These are phyloP conservation scores for Suillus luteus DNA, from an alignment of 768 basidiomycete genomes.

Conservation along the genomic window DNA sequence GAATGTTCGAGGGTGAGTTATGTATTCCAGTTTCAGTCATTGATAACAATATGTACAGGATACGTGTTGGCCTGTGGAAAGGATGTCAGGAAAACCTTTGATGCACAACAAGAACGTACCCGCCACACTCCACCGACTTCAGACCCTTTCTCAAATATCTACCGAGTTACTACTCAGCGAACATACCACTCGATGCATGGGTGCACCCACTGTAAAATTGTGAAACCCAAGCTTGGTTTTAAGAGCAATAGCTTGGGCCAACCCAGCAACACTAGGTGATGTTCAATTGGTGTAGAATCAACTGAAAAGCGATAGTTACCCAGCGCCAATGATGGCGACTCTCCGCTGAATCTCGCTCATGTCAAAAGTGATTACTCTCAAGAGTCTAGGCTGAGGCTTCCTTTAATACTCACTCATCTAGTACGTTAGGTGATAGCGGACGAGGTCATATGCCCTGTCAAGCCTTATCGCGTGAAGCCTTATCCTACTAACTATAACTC, in stretches of 20 bases:
- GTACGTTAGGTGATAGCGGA: neutral
- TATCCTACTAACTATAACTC: neutral
- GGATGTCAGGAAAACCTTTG: neutral
- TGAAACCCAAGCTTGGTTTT: neutral
- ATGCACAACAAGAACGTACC: slow-evolving; percentile 33
- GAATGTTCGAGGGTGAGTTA: neutral
- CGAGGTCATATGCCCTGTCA: slow-evolving; percentile 1
- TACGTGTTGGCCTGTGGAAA: slow-evolving; percentile 30
- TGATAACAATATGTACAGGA: slow-evolving; percentile 15
- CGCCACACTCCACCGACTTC: slow-evolving; percentile 56
- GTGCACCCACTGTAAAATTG: slow-evolving; percentile 27
- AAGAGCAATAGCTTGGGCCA: slow-evolving; percentile 1
- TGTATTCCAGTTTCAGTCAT: neutral
- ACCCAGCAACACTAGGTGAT: neutral
- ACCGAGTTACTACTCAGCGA: neutral
- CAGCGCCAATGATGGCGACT: slow-evolving; percentile 26
- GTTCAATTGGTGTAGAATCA: neutral
- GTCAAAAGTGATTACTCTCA: neutral
- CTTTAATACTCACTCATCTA: neutral
- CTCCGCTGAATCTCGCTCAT: slow-evolving; percentile 11
- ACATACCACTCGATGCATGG: neutral
- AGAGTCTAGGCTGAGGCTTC: neutral
- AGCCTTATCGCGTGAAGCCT: neutral
- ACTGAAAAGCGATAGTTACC: slow-evolving; percentile 14
- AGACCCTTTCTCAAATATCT: slow-evolving; percentile 51